Evolutionary conservation across 108 stramenopile species (phyloP).

Genomic region (Phaeodactylum tricornutum): DNA sequence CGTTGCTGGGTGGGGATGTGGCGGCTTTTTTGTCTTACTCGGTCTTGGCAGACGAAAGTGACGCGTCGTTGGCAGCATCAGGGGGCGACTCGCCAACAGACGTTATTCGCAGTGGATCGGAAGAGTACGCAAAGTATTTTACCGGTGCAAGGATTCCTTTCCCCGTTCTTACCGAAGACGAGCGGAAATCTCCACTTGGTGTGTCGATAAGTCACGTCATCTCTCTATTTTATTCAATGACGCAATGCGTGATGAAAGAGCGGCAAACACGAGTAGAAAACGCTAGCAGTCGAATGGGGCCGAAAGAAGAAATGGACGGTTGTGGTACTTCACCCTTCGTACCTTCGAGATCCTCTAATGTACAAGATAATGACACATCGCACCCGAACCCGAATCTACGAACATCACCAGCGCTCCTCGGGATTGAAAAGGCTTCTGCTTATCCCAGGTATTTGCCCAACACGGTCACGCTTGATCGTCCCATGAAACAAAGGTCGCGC

Average conservation of each 20-base stretch:
- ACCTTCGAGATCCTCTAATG: no score
- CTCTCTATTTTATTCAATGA: constrained; percentile 26
- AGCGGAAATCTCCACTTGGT: constrained; percentile 33
- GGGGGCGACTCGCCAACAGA: not conserved
- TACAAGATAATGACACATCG: no score
- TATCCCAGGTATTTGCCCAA: no score
- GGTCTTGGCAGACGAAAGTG: constrained; percentile 17
- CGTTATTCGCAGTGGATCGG: constrained; percentile 1
- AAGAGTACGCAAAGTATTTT: constrained; percentile 22
- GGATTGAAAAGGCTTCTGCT: no score
- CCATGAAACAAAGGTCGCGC: no score
- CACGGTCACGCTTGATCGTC: no score
- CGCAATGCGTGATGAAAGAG: constrained; percentile 21
- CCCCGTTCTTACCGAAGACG: constrained; percentile 36
- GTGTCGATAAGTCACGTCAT: constrained; percentile 26
- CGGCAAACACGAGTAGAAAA: constrained; percentile 12
- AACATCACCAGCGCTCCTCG: no score
- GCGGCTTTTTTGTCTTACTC: constrained; percentile 34
- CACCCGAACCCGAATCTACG: no score
- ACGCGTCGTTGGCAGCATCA: not conserved
- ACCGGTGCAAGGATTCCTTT: constrained; percentile 20
- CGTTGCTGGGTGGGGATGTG: constrained; percentile 26
- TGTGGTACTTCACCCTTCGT: no score
- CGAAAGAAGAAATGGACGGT: no score
- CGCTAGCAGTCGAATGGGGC: no score